phyloP scores from a whole-genome alignment of 768 basidiomycete species.

The Naganishia antarctica region DNA sequence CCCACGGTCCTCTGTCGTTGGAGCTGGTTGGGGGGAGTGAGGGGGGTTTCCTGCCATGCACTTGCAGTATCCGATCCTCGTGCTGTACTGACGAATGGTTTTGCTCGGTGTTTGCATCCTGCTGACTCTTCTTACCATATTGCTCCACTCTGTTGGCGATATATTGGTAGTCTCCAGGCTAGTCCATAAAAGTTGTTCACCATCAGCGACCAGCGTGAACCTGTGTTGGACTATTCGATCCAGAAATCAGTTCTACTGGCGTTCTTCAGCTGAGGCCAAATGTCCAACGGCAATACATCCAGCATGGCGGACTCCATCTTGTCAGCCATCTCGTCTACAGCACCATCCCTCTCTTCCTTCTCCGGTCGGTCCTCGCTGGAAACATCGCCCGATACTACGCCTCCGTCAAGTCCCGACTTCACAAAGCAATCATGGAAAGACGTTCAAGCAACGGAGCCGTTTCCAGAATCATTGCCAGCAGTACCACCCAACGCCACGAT shows the following conservation, averaged over 20 bases:
- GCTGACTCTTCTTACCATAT: background rate
- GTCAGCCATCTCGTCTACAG: slow-evolving; percentile 14
- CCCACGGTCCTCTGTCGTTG: no score
- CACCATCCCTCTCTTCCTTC: slow-evolving; percentile 6
- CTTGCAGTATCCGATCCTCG: background rate
- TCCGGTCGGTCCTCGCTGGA: slow-evolving; percentile 5
- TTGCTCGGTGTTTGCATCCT: background rate
- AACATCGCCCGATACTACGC: slow-evolving; percentile 14
- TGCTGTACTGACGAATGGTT: background rate
- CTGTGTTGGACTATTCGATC: no score
- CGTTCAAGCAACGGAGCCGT: background rate
- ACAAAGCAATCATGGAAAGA: background rate
- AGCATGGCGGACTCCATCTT: slow-evolving; percentile 2
- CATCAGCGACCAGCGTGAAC: no score
- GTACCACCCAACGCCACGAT: slow-evolving; percentile 23
- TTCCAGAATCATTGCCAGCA: slow-evolving; percentile 27
- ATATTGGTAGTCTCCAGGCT: background rate
- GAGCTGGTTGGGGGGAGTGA: no score
- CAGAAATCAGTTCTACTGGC: no score
- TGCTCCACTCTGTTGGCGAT: background rate
- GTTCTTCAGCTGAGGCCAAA: no score
- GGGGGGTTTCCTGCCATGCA: no score
- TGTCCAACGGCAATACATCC: no score
- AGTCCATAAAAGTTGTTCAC: no score
- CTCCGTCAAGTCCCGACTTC: slow-evolving; percentile 9